Base-by-base conservation (phyloP, 2,329 filamentous ascomycete species). In the Trichoderma sp. region DNA sequence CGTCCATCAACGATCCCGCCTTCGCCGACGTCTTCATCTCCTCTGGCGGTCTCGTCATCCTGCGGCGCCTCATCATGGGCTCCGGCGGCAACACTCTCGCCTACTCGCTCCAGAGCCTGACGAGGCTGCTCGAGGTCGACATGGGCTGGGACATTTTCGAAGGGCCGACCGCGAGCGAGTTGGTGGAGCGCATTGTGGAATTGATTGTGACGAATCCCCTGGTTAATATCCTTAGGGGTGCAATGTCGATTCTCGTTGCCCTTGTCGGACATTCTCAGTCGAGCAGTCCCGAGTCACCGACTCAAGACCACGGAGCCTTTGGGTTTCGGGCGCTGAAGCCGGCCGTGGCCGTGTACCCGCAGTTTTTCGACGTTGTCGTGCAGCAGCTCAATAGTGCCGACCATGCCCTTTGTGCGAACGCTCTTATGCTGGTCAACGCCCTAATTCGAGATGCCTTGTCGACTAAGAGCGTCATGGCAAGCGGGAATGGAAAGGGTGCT, bases 11-110 rank as follows among this genome's bases (percentile, higher is more conserved):
- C 80, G 96, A 99, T 83, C 95, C 95, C 30, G 92, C 94, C 65
- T 98, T 98, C 81, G 96, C 96, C 78, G 96, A 98, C 81, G 91
- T 97, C 77, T 99, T 99, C 84, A 97, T 98, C 74, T 90, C 92
- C 66, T 93, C 94, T 64, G 94, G 94, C 71, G 96, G 96, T 4
- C 86, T 98, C 75, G 87, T 90, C 75, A 90, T 95, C 76, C 84
- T 99, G 77, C 90, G 94, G 68, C 90, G 93, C 71, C 86, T 98
- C 69, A 94, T 96, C 74, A 90, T 98, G 86, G 89, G 90, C 75
- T 91, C 95, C 34, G 93, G 89, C 71, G 96, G 96, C 72, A 99
- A 99, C 82, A 98, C 96, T 1, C 86, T 99, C 79, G 96, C 96
- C 73, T 99, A 99, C 83, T 93, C 95, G 73, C 86, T 99, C 73